Evolutionary conservation across 129 eudicot species (phyloP).

Genomic region (Gnaphalium uliginosum): DNA sequence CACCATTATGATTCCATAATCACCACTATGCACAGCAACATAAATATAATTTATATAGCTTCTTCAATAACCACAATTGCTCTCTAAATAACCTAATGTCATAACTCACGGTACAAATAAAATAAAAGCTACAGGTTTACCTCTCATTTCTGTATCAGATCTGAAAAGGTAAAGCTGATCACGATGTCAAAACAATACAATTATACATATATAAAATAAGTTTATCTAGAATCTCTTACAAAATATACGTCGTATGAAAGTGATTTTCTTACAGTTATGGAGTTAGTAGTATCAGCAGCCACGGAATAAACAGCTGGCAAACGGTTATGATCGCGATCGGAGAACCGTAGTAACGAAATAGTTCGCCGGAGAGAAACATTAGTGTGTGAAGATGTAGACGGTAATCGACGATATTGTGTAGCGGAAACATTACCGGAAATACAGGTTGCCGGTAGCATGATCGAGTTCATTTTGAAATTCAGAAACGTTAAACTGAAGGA

Average conservation of each 20-base stretch:
- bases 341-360: constrained; percentile 18
- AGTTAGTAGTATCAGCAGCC: constrained; percentile 25
- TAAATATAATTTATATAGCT: too few species aligned
- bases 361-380: not conserved
- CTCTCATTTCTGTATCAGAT: constrained; percentile 22
- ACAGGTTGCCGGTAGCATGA: constrained; percentile 33
- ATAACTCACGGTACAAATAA: constrained; percentile 8
- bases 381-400: constrained; percentile 26
- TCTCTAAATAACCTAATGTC: constrained; percentile 1
- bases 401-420: constrained; percentile 9
- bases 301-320: constrained; percentile 30
- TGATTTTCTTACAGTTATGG: constrained; percentile 22
- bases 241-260: too few species aligned
- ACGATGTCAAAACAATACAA: constrained; percentile 11
- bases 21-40: too few species aligned
- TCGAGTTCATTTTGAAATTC: constrained; percentile 25
- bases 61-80: too few species aligned
- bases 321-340: constrained; percentile 30
- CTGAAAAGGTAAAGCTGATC: constrained; percentile 22
- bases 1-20: not conserved
- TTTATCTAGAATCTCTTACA: too few species aligned
- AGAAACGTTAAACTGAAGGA: not conserved
- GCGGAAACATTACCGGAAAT: constrained; percentile 25
- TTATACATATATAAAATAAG: too few species aligned
- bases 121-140: constrained; percentile 21